Evolutionary conservation across 2,329 filamentous ascomycete species (phyloP).

Genomic region (Pseudocercospora ulei): DNA sequence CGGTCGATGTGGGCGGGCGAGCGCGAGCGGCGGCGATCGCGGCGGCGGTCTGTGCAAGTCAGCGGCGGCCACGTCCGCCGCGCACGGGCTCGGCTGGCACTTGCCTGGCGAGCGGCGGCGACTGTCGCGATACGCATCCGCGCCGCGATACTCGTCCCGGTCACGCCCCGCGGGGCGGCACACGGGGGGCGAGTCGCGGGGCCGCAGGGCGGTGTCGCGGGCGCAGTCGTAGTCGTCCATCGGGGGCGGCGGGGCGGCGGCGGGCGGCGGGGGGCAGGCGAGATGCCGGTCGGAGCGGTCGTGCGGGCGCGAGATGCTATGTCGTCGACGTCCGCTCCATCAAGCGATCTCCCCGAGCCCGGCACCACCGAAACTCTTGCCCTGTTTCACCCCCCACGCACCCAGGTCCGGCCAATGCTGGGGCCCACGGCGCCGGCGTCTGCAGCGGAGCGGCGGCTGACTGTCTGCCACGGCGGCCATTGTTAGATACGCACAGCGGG

Average conservation of each 20-base stretch:
- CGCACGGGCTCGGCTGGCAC: background rate
- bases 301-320: slow-evolving; percentile 5
- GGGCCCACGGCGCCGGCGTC: slow-evolving; percentile 3
- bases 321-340: slow-evolving; percentile 19
- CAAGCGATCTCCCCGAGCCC: slow-evolving; percentile 11
- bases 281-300: background rate
- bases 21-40: slow-evolving; percentile 58
- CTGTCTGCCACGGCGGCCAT: slow-evolving; percentile 27
- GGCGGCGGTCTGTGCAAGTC: slow-evolving; percentile 29
- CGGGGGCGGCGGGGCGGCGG: slow-evolving; percentile 1
- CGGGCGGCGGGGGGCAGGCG: background rate
- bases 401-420: too few species aligned
- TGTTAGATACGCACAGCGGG: slow-evolving; percentile 24
- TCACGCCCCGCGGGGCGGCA: slow-evolving; percentile 20
- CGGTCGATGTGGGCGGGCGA: slow-evolving; percentile 63
- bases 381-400: too few species aligned
- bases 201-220: slow-evolving; percentile 9
- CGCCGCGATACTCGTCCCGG: slow-evolving; percentile 26
- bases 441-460: slow-evolving; percentile 17
- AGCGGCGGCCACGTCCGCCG: slow-evolving; percentile 15
- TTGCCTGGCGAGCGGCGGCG: slow-evolving; percentile 29
- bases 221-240: slow-evolving; percentile 24
- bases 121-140: slow-evolving; percentile 27
- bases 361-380: too few species aligned
- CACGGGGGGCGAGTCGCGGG: slow-evolving; percentile 14